Percentiles rank a stretch among this genome's conserved stretches.
Evolutionary conservation across 1,284 basidiomycete species (phyloP).

Genomic region (Ustanciosporium gigantosporum): DNA sequence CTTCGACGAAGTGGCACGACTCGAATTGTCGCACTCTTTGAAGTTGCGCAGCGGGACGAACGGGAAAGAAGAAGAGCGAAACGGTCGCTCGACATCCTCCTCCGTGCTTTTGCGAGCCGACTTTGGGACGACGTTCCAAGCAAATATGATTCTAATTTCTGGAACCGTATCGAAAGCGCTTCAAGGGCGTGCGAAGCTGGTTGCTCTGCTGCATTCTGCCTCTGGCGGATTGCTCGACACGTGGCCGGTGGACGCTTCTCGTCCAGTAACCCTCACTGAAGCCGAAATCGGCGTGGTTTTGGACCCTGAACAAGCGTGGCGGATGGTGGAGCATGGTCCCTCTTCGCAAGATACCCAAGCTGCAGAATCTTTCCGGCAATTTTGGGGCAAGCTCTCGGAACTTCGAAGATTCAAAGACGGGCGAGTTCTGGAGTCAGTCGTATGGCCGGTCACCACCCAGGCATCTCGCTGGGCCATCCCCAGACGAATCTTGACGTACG

Average conservation of each 20-base stretch:
- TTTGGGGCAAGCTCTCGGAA: conserved; percentile 93
- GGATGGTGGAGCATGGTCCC: conserved; percentile 63
- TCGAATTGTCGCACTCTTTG: conserved; percentile 15
- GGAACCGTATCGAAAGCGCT: conserved; percentile 43
- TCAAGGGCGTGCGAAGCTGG: conserved; percentile 31
- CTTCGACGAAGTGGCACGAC: conserved; percentile 61
- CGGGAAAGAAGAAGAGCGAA: not conserved
- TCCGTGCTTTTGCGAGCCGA: conserved; percentile 29
- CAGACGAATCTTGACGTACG: conserved; percentile 72
- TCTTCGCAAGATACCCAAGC: conserved; percentile 64
- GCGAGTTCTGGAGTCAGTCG: conserved; percentile 86
- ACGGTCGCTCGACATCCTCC: conserved; percentile 9
- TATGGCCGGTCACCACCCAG: conserved; percentile 69
- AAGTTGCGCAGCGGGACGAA: not conserved
- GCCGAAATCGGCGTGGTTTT: conserved; percentile 47
- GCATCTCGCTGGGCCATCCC: conserved; percentile 73
- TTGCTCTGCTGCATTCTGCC: conserved; percentile 29
- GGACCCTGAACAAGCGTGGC: conserved; percentile 47
- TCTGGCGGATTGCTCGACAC: conserved; percentile 23
- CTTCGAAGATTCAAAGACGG: conserved; percentile 97
- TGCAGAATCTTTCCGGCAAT: conserved; percentile 71
- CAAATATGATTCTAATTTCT: conserved; percentile 35
- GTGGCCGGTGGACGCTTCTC: conserved; percentile 32
- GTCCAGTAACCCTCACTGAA: conserved; percentile 20
- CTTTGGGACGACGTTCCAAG: conserved; percentile 33